Base-by-base conservation (phyloP, 306 rosid species). In the Cucurbita ficifolia region DNA sequence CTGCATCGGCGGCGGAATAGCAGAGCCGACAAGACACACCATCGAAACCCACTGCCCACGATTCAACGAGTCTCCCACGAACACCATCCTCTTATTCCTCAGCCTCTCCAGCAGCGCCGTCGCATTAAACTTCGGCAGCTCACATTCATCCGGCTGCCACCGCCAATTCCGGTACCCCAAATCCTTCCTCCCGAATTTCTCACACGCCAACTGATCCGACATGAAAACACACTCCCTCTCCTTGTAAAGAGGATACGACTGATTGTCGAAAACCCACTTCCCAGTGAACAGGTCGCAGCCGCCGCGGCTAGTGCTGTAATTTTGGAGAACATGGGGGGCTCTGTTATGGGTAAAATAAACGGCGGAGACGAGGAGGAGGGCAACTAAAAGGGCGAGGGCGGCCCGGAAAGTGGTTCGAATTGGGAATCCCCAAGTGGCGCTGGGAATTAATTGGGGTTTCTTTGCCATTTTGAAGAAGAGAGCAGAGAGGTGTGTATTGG, bases 21-120 rank as follows among this genome's bases (percentile, higher is more conserved):
- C 70, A 22, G 90, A 83, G 19, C 88, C 89, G 8, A 88, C 73
- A 58, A 93, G 87, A 72, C 98, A 93, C 55, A 90, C 87, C 96
- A 94, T 87, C 9, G 98, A 94, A 78, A 89, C 88, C 98, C 98
- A 94, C 82, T 90, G 96, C 46, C 96, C 96, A 78, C 96, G 83
- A 68, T 93, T 90, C 67, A 93, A 83, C 16, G 98, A 93, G 79
- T 93, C 98, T 35, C 98, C 97, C 22, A 88, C 97, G 79, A 85
- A 93, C 67, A 88, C 79, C 71, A 93, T 87, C 82, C 97, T 86
- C 84, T 87, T 90, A 85, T 90, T 86, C 87, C 94, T 88, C 70
- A 88, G 84, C 78, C 73, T 86, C 83, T 88, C 86, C 56, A 90
- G 90, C 81, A 90, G 58, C 71, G 80, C 81, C 81, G 96, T 88